These are phyloP conservation scores for Aquilaria malaccensis DNA, from an alignment of 345 rosid genomes.

Conservation along the genomic window DNA sequence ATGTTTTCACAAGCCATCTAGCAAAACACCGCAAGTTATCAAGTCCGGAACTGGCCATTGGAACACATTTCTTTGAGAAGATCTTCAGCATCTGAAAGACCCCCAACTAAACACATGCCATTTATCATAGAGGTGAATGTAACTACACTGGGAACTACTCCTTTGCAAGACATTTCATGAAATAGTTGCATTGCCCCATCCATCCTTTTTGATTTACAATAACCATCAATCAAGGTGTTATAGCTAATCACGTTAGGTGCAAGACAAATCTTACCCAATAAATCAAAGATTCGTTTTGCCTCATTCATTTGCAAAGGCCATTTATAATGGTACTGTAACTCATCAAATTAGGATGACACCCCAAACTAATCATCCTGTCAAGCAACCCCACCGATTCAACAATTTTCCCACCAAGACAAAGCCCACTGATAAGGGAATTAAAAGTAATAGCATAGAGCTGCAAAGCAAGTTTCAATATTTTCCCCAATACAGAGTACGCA, in stretches of 20 bases:
- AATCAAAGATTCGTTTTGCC: constrained; percentile 18
- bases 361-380: constrained; percentile 13
- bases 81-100: constrained; percentile 20
- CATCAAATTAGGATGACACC: constrained; percentile 8
- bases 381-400: constrained; percentile 17
- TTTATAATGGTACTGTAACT: no score
- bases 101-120: constrained; percentile 22
- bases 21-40: constrained; percentile 7
- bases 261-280: constrained; percentile 17
- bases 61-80: constrained; percentile 18
- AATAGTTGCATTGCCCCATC: constrained; percentile 19
- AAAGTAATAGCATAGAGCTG: constrained; percentile 6
- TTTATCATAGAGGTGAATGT: constrained; percentile 25
- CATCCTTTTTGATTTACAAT: constrained; percentile 24
- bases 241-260: constrained; percentile 20
- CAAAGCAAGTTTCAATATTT: constrained; percentile 18
- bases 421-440: constrained; percentile 17
- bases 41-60: background rate
- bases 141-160: constrained; percentile 17
- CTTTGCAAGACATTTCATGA: constrained; percentile 16
- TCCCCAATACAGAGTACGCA: constrained; percentile 18
- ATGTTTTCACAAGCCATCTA: constrained; percentile 27
- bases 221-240: constrained; percentile 23
- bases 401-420: constrained; percentile 13
- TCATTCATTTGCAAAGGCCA: constrained; percentile 12